These are phyloP conservation scores for Sorghum bicolor DNA, from an alignment of 176 grass and related monocot genomes.

Conservation along the genomic window DNA sequence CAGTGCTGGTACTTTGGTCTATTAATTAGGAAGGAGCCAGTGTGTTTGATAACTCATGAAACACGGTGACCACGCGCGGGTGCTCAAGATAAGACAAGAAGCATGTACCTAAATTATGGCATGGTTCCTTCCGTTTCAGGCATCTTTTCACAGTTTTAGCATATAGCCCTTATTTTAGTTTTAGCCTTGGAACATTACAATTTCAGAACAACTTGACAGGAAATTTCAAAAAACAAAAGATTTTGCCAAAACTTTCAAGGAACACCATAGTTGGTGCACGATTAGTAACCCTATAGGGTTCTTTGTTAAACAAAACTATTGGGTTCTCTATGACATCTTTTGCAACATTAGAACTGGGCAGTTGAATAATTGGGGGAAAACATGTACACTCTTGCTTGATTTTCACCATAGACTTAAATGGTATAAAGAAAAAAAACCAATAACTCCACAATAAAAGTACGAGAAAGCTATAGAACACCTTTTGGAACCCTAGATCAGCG, in stretches of 20 bases:
- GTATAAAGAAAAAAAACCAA: not conserved
- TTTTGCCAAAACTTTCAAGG: not conserved
- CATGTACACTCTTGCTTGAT: not conserved
- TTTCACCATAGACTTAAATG: not conserved
- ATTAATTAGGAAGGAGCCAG: too few species aligned
- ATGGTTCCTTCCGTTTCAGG: rapidly evolving
- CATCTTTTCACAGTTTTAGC: not conserved
- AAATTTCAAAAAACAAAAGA: too few species aligned
- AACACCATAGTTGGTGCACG: not conserved
- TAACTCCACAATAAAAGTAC: not conserved
- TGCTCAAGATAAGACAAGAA: not conserved
- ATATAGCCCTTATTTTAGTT: not conserved
- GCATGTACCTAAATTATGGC: not conserved
- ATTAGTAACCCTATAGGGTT: not conserved
- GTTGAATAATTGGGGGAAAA: not conserved
- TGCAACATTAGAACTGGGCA: not conserved
- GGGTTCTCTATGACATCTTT: not conserved
- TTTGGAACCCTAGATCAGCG: too few species aligned
- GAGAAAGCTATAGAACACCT: too few species aligned
- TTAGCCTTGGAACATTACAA: not conserved
- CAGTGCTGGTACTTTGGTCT: too few species aligned
- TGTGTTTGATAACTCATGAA: too few species aligned
- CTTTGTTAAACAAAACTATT: too few species aligned
- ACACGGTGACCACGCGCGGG: not conserved
- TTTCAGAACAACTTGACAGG: not conserved